Conservation (phyloP, 2,329 filamentous ascomycete species). For the Venturia aucupariae region DNA sequence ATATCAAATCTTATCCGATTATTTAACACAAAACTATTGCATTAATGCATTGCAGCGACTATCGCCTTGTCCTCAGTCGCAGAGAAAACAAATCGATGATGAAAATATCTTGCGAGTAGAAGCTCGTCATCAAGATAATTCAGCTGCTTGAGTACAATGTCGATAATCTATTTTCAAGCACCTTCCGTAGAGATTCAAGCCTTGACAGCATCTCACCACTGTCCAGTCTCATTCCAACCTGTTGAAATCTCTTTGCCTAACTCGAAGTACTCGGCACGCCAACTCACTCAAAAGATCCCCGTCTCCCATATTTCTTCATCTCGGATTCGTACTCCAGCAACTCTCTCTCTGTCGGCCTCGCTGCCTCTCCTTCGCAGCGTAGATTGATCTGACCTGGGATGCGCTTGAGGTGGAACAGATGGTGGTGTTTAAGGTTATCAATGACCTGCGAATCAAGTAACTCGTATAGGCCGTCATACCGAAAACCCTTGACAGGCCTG, state of each 20-base stretch:
- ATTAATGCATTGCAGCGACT: background rate
- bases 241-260: no score
- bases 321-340: constrained; percentile 16
- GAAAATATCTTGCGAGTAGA: no score
- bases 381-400: constrained; percentile 38
- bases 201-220: no score
- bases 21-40: background rate
- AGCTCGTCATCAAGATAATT: no score
- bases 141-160: no score
- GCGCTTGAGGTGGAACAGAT: constrained; percentile 41
- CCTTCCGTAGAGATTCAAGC: no score
- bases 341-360: constrained; percentile 36
- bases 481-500: constrained; percentile 39
- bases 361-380: constrained; percentile 32
- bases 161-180: no score
- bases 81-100: no score
- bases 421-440: constrained; percentile 33
- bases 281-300: background rate
- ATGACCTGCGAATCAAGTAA: constrained; percentile 32
- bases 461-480: constrained; percentile 50
- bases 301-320: constrained; percentile 7
- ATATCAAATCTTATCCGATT: background rate
- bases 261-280: no score
- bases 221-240: no score
- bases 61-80: no score